Percentiles rank a stretch among this genome's conserved stretches.
These are phyloP conservation scores for Fistulifera pelliculosa DNA, from an alignment of 108 stramenopile species.

Conservation along the genomic window DNA sequence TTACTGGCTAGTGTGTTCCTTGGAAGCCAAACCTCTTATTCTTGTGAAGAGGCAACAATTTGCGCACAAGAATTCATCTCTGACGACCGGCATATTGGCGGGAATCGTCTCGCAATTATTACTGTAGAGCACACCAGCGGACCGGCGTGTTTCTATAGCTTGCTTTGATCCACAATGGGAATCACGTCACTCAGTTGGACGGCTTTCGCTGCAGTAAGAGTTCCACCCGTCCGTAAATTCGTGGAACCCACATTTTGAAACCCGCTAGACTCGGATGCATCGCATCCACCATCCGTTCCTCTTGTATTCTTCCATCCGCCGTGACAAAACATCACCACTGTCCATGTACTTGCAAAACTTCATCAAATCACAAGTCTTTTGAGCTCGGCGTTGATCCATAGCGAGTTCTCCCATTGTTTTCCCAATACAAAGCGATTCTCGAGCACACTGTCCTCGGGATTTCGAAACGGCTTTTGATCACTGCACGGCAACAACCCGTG, in stretches of 20 bases:
- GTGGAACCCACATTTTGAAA: constrained; percentile 17
- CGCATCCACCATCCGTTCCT: constrained; percentile 13
- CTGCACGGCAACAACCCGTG: constrained; percentile 41
- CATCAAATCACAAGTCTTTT: constrained; percentile 8
- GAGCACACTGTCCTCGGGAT: not conserved
- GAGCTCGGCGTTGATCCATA: constrained; percentile 23
- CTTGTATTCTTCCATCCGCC: constrained; percentile 9
- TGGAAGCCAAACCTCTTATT: too few relatives aligned
- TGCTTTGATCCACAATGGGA: too few relatives aligned
- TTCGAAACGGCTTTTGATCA: constrained; percentile 1
- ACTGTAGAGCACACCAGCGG: too few relatives aligned
- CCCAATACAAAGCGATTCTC: not conserved
- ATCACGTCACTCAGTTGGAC: too few relatives aligned
- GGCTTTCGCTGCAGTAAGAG: too few relatives aligned
- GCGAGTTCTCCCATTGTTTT: constrained; percentile 19
- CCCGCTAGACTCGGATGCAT: constrained; percentile 20
- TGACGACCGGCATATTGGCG: too few relatives aligned
- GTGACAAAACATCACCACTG: constrained; percentile 8
- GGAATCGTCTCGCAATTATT: too few relatives aligned
- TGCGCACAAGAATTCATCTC: too few relatives aligned
- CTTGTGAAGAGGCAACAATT: too few relatives aligned
- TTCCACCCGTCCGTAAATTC: not conserved
- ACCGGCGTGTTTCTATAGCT: too few relatives aligned
- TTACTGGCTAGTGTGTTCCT: too few relatives aligned
- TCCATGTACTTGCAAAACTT: constrained; percentile 21